Evolutionary conservation across 2,329 filamentous ascomycete genomes (phyloP).

Genomic region (Epichloe coenophiala): DNA sequence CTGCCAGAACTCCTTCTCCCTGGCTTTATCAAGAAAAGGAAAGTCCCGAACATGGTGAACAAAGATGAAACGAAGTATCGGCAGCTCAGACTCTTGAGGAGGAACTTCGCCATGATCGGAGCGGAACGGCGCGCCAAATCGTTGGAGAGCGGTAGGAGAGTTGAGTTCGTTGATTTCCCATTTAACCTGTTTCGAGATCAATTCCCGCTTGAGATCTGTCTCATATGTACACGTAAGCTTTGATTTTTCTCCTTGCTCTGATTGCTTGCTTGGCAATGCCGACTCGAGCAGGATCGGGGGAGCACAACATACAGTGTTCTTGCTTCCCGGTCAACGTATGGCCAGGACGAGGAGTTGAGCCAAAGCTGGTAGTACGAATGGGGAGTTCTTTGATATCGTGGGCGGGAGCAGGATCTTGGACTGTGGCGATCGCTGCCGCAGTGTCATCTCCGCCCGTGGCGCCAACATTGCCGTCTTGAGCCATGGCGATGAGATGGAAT

Average conservation of each 20-base stretch:
- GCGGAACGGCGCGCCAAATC: constrained; percentile 90
- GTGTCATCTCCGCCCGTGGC: neutral
- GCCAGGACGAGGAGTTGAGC: constrained; percentile 24
- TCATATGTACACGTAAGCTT: constrained; percentile 10
- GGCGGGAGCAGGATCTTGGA: constrained; percentile 3
- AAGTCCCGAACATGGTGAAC: constrained; percentile 97
- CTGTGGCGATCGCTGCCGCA: neutral
- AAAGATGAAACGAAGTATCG: constrained; percentile 90
- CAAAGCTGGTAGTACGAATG: constrained; percentile 17
- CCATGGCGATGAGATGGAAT: neutral
- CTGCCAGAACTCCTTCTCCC: constrained; percentile 99
- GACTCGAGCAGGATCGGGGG: neutral
- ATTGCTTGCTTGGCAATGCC: neutral
- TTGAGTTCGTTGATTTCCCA: constrained; percentile 88
- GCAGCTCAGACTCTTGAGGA: constrained; percentile 84
- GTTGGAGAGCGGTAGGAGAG: constrained; percentile 82
- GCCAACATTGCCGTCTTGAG: neutral
- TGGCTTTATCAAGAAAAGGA: constrained; percentile 90
- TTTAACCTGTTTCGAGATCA: constrained; percentile 78
- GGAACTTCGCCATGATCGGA: constrained; percentile 87
- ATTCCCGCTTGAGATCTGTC: constrained; percentile 85
- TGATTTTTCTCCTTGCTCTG: neutral
- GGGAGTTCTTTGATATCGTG: constrained; percentile 13
- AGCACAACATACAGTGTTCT: constrained; percentile 66
- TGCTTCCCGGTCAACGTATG: constrained; percentile 77